Base-by-base conservation (phyloP, 2,329 filamentous ascomycete genomes). In the Epichloe sibirici region DNA sequence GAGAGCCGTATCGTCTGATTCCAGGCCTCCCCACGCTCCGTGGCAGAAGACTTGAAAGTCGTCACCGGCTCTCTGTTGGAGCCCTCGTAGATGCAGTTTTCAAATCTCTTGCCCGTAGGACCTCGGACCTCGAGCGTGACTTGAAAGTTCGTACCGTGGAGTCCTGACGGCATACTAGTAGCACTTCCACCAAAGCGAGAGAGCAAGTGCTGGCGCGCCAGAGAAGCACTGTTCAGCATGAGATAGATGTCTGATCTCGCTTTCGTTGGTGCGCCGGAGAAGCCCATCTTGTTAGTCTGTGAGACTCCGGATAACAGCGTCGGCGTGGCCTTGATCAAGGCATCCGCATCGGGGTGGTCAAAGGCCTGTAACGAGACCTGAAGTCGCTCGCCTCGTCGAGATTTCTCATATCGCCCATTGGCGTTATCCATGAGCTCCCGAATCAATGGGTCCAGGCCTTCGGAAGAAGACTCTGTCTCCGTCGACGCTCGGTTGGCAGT, bases 231-330 rank as follows among this genome's bases (percentile, higher is more conserved):
- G 53, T 83, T 82, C 47, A 98, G 69, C 0, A 90, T 96, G 45
- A 98, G 69, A 65, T 98, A 98, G 49, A 98, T 97, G 66, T 98
- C 94, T 11, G 90, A 96, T 61, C 94, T 78, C 15, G 86, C 77
- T 64, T 89, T 90, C 0, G 86, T 90, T 0, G 93, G 91, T 2
- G 90, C 90, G 12, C 90, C 90, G 3, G 91, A 88, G 65, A 98
- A 97, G 2, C 90, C 93, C 66, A 97, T 90, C 65, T 93, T 93
- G 61, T 77, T 85, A 0, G 90, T 95, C 66, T 86, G 86, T 53
- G 77, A 77, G 55, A 97, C 80, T 49, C 86, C 84, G 49, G 94
- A 85, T 13, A 98, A 79, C 13, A 94, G 71, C 0, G 91, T 97
- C 0, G 93, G 93, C 3, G 89, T 95, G 47, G 85, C 82, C 62